Evolutionary conservation across 1,284 basidiomycete genomes (phyloP).

Genomic region (Pascua guehoae): DNA sequence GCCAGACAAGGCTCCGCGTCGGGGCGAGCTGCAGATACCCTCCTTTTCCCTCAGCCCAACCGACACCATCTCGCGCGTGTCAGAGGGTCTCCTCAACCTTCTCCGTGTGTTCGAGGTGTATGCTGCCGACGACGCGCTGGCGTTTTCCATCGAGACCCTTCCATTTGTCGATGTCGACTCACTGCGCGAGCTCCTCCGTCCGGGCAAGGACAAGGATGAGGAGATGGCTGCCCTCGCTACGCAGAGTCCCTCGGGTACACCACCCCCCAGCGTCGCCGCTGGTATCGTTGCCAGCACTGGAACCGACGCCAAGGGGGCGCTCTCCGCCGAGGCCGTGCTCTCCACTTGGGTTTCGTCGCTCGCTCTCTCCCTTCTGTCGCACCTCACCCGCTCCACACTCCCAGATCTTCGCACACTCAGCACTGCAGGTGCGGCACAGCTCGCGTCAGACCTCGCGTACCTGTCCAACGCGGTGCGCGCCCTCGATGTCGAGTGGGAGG

Average conservation of each 20-base stretch:
- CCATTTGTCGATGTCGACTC: slow-evolving; percentile 64
- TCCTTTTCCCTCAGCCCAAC: slow-evolving; percentile 90
- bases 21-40: slow-evolving; percentile 71
- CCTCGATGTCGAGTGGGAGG: slow-evolving; percentile 76
- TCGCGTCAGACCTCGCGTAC: slow-evolving; percentile 84
- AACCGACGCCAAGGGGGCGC: slow-evolving; percentile 38
- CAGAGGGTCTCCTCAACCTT: slow-evolving; percentile 88
- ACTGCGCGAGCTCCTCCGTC: slow-evolving; percentile 49
- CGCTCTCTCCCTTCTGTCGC: slow-evolving; percentile 69
- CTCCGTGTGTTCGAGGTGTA: slow-evolving; percentile 92
- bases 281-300: slow-evolving; percentile 37
- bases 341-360: slow-evolving; percentile 86
- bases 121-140: slow-evolving; percentile 83
- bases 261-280: slow-evolving; percentile 15
- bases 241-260: not conserved
- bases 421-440: slow-evolving; percentile 68
- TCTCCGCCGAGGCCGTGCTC: slow-evolving; percentile 65
- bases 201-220: slow-evolving; percentile 40
- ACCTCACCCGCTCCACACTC: slow-evolving; percentile 65
- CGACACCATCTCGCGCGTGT: slow-evolving; percentile 78
- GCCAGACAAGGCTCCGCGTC: slow-evolving; percentile 35
- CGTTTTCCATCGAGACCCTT: slow-evolving; percentile 78
- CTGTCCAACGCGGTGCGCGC: slow-evolving; percentile 85
- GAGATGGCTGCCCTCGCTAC: slow-evolving; percentile 13
- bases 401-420: slow-evolving; percentile 60